Base-by-base conservation (phyloP, 495 filamentous ascomycete genomes). In the Symbiotaphrina buchneri region DNA sequence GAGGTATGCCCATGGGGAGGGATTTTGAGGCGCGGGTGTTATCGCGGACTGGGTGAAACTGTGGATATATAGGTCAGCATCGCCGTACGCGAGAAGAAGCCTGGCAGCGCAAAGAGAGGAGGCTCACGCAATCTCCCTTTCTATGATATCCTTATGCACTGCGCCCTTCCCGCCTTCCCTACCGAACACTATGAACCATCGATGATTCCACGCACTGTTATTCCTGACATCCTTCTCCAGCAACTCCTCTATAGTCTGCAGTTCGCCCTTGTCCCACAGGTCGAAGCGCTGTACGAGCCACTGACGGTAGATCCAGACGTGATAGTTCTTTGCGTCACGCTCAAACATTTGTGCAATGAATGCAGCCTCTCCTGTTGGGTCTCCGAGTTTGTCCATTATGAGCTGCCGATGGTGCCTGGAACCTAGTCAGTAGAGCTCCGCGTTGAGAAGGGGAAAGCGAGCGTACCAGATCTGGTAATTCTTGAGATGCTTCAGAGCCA, bases 161-260 rank as follows among this genome's bases (percentile, higher is more conserved):
- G 14, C 14, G 4, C 13, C 13, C 13, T 31, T 2, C n/a, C 14
- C 4, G 3, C 27, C 21, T 15, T 29, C 26, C 6, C 67, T 47
- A 0, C 74, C 75, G 46, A 95, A 92, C 2, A 87, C 67, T 5
- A 95, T 40, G 50, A 81, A 91, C 56, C 80, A 95, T 8, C 87
- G 70, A 55, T 97, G 90, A 40, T 83, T 90, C 87, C 87, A 97
- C 20, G 84, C 87, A 18, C 74, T 82, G 48, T 97, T 97, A 51
- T 97, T 97, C 40, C 81, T 62, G 30, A 95, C 71, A 50, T 97
- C 87, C 6, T 61, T 52, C 31, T 60, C 49, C 13, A 95, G 56
- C 40, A 94, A 59, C 2, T 36, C 38, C 41, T 91, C 71, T 30
- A 78, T 55, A 40, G 71, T 68, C 33, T 61, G 50, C 18, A 83